Conservation (phyloP, 192 early-diverging fungal species). For the Entomortierella parvispora region DNA sequence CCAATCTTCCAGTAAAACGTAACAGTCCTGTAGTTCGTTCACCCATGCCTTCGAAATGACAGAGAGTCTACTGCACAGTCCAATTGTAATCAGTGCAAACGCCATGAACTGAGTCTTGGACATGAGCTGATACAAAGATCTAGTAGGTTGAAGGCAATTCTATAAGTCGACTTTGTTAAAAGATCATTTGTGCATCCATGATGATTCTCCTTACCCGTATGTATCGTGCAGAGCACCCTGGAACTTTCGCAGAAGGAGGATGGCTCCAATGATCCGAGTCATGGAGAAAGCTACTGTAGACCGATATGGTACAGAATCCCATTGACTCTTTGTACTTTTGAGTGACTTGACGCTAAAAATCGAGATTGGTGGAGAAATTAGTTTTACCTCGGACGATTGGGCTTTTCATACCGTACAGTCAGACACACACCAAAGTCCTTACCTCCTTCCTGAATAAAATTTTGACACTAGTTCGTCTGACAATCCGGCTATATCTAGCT, state of each 20-base stretch:
- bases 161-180: no score
- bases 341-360: conserved; percentile 22
- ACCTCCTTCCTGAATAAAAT: not conserved
- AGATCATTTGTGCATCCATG: no score
- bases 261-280: conserved; percentile 30
- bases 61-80: conserved; percentile 45
- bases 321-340: conserved; percentile 8
- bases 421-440: not conserved
- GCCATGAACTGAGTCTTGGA: conserved; percentile 57
- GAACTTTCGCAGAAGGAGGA: conserved; percentile 25
- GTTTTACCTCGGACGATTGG: no score
- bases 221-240: conserved; percentile 38
- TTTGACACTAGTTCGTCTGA: no score
- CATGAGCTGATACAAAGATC: conserved; percentile 49
- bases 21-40: conserved; percentile 28
- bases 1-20: conserved; percentile 27
- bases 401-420: no score
- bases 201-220: conserved; percentile 23
- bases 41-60: conserved; percentile 36
- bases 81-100: conserved; percentile 49
- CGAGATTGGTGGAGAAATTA: no score
- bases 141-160: no score
- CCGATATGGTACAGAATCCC: conserved; percentile 44
- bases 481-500: no score
- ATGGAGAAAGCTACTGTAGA: conserved; percentile 38